Base-by-base conservation (phyloP, 2,329 filamentous ascomycete species). In the Nigrospora oryzae region DNA sequence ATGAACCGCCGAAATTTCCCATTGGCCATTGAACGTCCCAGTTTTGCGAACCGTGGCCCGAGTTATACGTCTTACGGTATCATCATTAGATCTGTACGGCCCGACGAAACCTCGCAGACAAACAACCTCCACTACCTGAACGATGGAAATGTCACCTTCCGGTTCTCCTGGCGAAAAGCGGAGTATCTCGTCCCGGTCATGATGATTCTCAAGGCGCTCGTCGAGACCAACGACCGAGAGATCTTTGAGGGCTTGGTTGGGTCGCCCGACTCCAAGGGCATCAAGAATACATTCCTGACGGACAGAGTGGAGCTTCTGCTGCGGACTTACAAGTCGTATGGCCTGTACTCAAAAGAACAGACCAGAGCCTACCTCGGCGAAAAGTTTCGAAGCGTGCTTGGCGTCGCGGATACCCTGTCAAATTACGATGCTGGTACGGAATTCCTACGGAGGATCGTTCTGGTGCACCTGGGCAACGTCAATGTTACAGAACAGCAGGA, bases 91-190 rank as follows among this genome's bases (percentile, higher is more conserved):
- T 94, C 85, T 3, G 89, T 96, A 45, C 82, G 93, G 47, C 90
- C 90, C n/a, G 93, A 98, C 66, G 89, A 98, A 68, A 96, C 91
- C 10, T 96, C 90, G 30, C 91, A 97, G 66, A 97, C 91, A 34
- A 98, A 97, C 59, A 89, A 95, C 32, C 75, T 98, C 40, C 93
- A 98, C 67, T 98, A 97, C 64, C 78, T 98, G 46, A 89, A 77
- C 56, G 93, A 98, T 62, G 93, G 93, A 52, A 97, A 96, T 64
- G 83, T 97, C 56, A 97, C 89, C 1, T 95, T 98, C 67, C 79
- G 93, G 46, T 98, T 98, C 66, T 96, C 91, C 7, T 98, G 91
- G 91, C 79, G 90, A 54, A 98, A 98, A 68, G 89, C 89, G 55
- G 93, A 98, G 65, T 98, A 89, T 59, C 79, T 98, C n/a, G 79